phyloP scores from a whole-genome alignment of 345 rosid species.

The Murraya paniculata region DNA sequence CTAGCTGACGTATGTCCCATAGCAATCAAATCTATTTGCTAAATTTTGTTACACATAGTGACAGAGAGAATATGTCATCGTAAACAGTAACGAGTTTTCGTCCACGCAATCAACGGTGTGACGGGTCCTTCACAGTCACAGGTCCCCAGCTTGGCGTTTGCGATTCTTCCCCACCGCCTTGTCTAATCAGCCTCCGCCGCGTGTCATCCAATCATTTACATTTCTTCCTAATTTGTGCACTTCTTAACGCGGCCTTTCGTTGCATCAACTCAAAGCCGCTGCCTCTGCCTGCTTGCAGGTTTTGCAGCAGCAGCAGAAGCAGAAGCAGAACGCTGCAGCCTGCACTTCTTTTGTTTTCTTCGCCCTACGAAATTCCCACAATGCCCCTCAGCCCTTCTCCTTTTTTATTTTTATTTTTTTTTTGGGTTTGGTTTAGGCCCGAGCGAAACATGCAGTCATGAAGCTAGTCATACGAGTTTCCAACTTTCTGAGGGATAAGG shows the following conservation, averaged over 20 bases:
- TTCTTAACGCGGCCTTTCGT: constrained; percentile 2
- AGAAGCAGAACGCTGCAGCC: not conserved
- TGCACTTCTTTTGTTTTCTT: not conserved
- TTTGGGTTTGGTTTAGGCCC: no score
- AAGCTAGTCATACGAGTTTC: constrained; percentile 1
- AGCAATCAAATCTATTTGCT: not conserved
- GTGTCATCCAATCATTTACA: constrained; percentile 46
- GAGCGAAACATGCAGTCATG: constrained; percentile 2
- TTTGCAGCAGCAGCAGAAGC: not conserved
- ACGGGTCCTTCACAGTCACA: constrained; percentile 30
- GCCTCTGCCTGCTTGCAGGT: not conserved
- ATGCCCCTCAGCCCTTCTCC: not conserved
- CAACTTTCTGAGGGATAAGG: not conserved
- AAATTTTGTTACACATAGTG: constrained; percentile 1
- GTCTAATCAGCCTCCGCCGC: constrained; percentile 34
- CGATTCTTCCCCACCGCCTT: not conserved
- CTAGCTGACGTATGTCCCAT: not conserved
- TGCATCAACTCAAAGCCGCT: constrained; percentile 26
- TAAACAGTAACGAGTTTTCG: constrained; percentile 26
- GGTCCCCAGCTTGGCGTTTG: no score
- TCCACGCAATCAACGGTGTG: constrained; percentile 75
- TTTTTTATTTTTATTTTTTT: no score
- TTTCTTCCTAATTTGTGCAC: constrained; percentile 23
- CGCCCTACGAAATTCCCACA: not conserved
- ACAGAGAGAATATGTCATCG: not conserved